Evolutionary conservation across 805 yeast genomes (phyloP), one percentile per base, ranked within the genome.

Genomic region (Barnettozyma botsteinii): DNA sequence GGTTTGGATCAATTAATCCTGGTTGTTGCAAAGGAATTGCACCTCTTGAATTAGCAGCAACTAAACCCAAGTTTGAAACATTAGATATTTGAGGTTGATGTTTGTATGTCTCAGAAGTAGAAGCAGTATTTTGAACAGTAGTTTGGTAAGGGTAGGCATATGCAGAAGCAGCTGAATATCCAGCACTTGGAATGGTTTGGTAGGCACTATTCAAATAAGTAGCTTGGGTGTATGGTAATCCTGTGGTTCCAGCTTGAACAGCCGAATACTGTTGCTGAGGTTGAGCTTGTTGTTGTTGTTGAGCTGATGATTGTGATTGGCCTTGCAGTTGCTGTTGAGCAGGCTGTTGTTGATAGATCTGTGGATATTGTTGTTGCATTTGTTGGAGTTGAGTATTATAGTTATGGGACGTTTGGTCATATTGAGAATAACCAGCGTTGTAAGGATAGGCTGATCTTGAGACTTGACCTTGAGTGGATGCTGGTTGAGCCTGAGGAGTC

Each of bases 1-100:
- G 59, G 40, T 43, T 55, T n/a, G 55, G 55, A 38, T 57, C 57
- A 18, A 48, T 35, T 21, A 51, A 14, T 17, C 46, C 47, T 2
- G 53, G 48, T 33, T 45, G 56, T 13, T 26, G 24, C 5, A 15
- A n/a, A 11, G 42, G 33, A 6, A 28, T 21, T 4, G 50, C 42
- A 9, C 46, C 48, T 25, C 46, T 44, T 37, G 40, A 49, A 12
- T 23, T 29, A 12, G 13, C n/a, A 15, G 18, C 28, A 6, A 23
- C 14, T n/a, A 29, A n/a, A 7, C 24, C 39, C 7, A 17, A 12
- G 4, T 9, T 13, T 12, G 43, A 20, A 20, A 23, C 41, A 10
- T n/a, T n/a, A n/a, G n/a, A n/a, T n/a, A n/a, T n/a, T n/a, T 31
- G 32, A 10, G 30, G 24, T 22, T 35, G 37, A 18, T 31, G 34